These are phyloP conservation scores for Cicer yamashitae DNA, from an alignment of 306 rosid genomes.

Conservation along the genomic window DNA sequence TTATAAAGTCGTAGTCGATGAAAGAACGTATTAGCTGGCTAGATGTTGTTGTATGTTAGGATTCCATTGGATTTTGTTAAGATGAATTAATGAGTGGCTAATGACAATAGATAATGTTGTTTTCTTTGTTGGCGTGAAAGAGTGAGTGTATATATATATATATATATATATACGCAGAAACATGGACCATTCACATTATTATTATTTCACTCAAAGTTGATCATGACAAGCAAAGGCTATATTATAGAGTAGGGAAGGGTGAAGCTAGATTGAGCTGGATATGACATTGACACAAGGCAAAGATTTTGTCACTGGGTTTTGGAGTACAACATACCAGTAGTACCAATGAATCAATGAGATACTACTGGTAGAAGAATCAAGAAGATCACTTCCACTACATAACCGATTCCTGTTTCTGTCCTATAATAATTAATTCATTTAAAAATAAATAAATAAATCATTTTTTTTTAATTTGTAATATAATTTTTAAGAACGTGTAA, in stretches of 20 bases:
- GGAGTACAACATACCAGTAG: conserved; percentile 24
- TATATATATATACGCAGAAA: conserved; percentile 4
- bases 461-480: too few species aligned
- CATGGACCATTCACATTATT: conserved; percentile 23
- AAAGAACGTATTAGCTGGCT: not conserved
- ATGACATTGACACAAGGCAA: conserved; percentile 48
- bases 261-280: conserved; percentile 29
- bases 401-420: too few species aligned
- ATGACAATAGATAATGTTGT: conserved; percentile 10
- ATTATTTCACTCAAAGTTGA: not conserved
- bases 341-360: not conserved
- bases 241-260: not conserved
- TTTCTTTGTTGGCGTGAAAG: conserved; percentile 17
- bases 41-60: not conserved
- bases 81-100: not conserved
- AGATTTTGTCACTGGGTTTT: conserved; percentile 36
- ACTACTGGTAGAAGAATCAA: too few species aligned
- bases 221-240: not conserved
- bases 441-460: too few species aligned
- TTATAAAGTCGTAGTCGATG: not conserved
- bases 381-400: too few species aligned
- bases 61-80: conserved; percentile 6
- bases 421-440: too few species aligned
- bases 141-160: not conserved
- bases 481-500: too few species aligned